These are phyloP conservation scores for Thamnidium elegans DNA, from an alignment of 192 early-diverging fungal genomes.

Conservation along the genomic window DNA sequence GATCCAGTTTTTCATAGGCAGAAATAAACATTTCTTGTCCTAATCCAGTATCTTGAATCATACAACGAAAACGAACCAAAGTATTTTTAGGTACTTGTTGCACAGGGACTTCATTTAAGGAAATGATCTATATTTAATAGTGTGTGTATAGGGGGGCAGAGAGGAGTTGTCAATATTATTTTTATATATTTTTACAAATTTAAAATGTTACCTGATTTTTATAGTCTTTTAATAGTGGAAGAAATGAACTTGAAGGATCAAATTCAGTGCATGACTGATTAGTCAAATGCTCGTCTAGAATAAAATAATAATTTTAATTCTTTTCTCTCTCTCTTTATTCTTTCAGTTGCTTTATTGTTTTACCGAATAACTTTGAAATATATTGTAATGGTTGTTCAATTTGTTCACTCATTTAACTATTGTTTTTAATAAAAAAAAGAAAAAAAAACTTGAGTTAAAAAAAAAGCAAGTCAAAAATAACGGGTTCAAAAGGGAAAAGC, in stretches of 20 bases:
- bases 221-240: slow-evolving; percentile 2
- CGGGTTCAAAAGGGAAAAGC: background rate
- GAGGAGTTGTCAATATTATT: background rate
- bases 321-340: background rate
- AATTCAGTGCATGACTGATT: slow-evolving; percentile 4
- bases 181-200: background rate
- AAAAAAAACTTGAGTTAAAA: slow-evolving; percentile 2
- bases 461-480: background rate
- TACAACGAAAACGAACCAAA: slow-evolving; percentile 73
- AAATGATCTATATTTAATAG: slow-evolving; percentile 38
- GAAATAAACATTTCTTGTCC: slow-evolving; percentile 62
- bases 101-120: slow-evolving; percentile 38
- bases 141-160: background rate
- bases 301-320: background rate
- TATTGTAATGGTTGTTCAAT: background rate
- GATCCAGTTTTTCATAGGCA: slow-evolving; percentile 30
- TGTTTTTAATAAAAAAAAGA: background rate
- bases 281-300: slow-evolving; percentile 5
- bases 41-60: slow-evolving; percentile 78
- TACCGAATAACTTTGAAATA: background rate
- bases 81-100: slow-evolving; percentile 32
- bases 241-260: slow-evolving; percentile 8
- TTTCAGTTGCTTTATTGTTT: background rate
- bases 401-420: background rate
- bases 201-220: slow-evolving; percentile 5